Evolutionary conservation across 331 rosid genomes (phyloP), one percentile per base, ranked within the genome.

Genomic region (Malus hybrid): DNA sequence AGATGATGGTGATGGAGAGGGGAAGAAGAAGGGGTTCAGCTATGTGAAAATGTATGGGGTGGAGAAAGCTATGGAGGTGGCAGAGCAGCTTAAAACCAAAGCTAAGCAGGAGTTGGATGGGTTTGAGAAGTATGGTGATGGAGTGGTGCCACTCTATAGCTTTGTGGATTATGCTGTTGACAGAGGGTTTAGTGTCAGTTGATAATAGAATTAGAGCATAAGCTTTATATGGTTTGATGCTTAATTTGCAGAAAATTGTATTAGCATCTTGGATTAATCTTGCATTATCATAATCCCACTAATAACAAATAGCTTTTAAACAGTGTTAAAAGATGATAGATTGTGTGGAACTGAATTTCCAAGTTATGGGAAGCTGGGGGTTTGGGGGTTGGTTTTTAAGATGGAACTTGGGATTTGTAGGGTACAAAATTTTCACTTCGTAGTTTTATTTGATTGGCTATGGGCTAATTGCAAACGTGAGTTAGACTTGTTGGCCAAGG

Each of bases 141-240:
- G 82, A 69, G 93, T 86, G 39, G 56, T 82, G 42, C 99, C 99
- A 63, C 94, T 94, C 22, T 89, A 87, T 75, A 90, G 96, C 87
- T 94, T 94, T 80, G 92, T 94, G 74, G 97, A 94, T 82, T 94
- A 90, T 88, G 99, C 97, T 68, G 80, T 82, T 80, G 93, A 90
- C 39, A 87, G 97, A 75, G 86, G 88, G 70, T 94, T 94, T 83
- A 88, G 29, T 74, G 80, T 87, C 74, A 85, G 70, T 10, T 73
- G 74, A 42, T 42, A 5, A 42, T 42, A 42, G 48, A 42, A 42
- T 42, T 42, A 42, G 48, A 6, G 18, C 67, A 71, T 71, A 55
- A 4, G 22, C 67, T 34, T 56, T 20, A 57, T 72, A 72, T 59
- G 66, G 33, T 71, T 71, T 44, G 6, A 29, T 72, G 76, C 34